Evolutionary conservation across 805 yeast species (phyloP), one percentile per base, ranked within the genome.

Genomic region (Hanseniaspora osmophila): DNA sequence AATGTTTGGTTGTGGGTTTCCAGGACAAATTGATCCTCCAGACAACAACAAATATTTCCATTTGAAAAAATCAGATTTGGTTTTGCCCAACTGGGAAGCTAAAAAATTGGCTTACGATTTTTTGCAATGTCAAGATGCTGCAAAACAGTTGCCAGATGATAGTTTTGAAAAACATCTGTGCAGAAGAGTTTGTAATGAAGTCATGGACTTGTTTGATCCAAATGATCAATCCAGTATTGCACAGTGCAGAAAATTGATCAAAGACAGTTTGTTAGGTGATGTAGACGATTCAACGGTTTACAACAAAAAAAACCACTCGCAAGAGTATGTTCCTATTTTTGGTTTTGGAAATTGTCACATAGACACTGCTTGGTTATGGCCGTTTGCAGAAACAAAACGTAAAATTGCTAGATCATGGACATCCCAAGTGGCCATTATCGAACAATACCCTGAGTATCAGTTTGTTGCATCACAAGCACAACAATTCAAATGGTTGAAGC

Each of bases 281-380:
- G 68, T 76, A 40, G 68, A 76, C 35, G 84, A 87, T 59, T 68
- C 80, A 4, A 15, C 17, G 10, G 44, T 33, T 35, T 90, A 1
- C 80, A 69, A 43, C 52, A 69, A 71, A 49, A 67, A 69, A 29
- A 66, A 58, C 15, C 56, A 62, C 35, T 43, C 54, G 47, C 45
- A 57, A 45, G 54, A 62, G 55, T 39, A 66, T 53, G 48, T 74
- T 47, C 78, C 80, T 47, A 95, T 88, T 10, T 81, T 68, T 61
- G 95, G 84, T 9, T 73, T 92, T 52, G 98, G 98, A 39, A 84
- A 92, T 60, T 92, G 97, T 61, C 97, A 88, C 61, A 88, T 88
- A 54, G 98, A 90, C 58, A 90, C 97, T 15, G 97, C 97, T 13
- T 90, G 98, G 98, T 70, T 87, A 48, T 90, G 98, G 98, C 97